Conservation (phyloP, 78 protist genomes). For the Neovahlkampfia damariscottae region DNA sequence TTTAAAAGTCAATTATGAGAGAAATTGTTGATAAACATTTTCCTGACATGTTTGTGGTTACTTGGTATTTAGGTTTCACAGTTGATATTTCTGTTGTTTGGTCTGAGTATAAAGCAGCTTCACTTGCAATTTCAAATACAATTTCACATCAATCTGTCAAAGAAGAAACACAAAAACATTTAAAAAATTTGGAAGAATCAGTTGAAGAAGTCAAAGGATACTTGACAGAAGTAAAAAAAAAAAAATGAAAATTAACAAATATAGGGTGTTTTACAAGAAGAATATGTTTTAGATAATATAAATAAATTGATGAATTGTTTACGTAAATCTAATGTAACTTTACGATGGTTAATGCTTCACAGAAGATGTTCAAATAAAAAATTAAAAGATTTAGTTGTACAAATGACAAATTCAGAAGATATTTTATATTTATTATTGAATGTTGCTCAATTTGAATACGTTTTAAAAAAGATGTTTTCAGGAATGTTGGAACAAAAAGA, state of each 20-base stretch:
- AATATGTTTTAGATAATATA: conserved; percentile 64
- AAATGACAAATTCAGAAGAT: background rate
- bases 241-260: too few species aligned
- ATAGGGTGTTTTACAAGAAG: conserved; percentile 46
- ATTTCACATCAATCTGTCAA: conserved; percentile 19
- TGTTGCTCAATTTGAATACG: conserved; percentile 78
- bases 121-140: conserved; percentile 75
- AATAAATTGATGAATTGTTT: conserved; percentile 33
- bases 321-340: conserved; percentile 77
- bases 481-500: conserved; percentile 36
- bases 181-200: background rate
- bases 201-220: background rate
- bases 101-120: conserved; percentile 66
- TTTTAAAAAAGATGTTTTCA: conserved; percentile 48
- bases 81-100: conserved; percentile 80
- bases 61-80: conserved; percentile 83
- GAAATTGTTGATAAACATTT: conserved; percentile 93
- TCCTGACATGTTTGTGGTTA: conserved; percentile 89
- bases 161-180: background rate
- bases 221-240: conserved; percentile 60
- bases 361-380: background rate
- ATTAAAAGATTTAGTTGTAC: conserved; percentile 16
- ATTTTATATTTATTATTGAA: conserved; percentile 60
- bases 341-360: conserved; percentile 81
- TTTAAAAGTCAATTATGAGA: conserved; percentile 84